Conservation (phyloP, 2,329 filamentous ascomycete species). For the Didymosphaeria variabile region DNA sequence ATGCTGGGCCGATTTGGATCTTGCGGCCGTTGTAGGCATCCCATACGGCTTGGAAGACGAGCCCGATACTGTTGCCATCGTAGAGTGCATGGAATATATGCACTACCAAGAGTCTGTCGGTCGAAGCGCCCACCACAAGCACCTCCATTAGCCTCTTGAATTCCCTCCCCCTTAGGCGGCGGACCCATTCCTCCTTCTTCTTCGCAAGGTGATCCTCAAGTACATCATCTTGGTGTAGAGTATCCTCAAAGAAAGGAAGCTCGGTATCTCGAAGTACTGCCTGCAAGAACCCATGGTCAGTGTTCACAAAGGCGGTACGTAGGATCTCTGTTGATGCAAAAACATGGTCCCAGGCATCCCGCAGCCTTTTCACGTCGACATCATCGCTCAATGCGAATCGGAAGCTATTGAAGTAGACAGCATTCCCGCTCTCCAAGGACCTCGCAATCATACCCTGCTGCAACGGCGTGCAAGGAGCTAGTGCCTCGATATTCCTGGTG, state of each 20-base stretch:
- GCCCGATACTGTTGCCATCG: slow-evolving; percentile 79
- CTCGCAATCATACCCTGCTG: slow-evolving; percentile 87
- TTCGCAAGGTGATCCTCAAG: slow-evolving; percentile 48
- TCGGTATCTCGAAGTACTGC: slow-evolving; percentile 64
- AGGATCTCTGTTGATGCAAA: slow-evolving; percentile 69
- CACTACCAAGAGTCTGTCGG: slow-evolving; percentile 61
- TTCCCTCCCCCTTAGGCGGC: slow-evolving; percentile 57
- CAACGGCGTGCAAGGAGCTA: slow-evolving; percentile 84
- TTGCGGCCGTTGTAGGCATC: slow-evolving; percentile 57
- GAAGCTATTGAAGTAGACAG: slow-evolving; percentile 82
- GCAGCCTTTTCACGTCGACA: slow-evolving; percentile 60
- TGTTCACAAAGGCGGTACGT: slow-evolving; percentile 75
- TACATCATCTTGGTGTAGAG: slow-evolving; percentile 34
- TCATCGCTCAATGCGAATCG: slow-evolving; percentile 61
- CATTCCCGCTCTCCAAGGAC: slow-evolving; percentile 64
- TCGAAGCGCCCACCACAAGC: slow-evolving; percentile 50
- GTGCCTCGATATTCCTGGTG: slow-evolving; percentile 69
- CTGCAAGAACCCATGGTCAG: slow-evolving; percentile 80
- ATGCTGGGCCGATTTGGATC: slow-evolving; percentile 57
- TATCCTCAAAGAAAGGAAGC: slow-evolving; percentile 24
- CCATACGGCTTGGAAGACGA: slow-evolving; percentile 70
- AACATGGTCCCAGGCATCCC: slow-evolving; percentile 66
- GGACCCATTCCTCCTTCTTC: slow-evolving; percentile 62
- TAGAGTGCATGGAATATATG: slow-evolving; percentile 88
- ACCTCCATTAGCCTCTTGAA: slow-evolving; percentile 64